Percentiles rank a stretch among this genome's conserved stretches.
Conservation (phyloP, 768 basidiomycete species). For the Lenzites betulinus region DNA sequence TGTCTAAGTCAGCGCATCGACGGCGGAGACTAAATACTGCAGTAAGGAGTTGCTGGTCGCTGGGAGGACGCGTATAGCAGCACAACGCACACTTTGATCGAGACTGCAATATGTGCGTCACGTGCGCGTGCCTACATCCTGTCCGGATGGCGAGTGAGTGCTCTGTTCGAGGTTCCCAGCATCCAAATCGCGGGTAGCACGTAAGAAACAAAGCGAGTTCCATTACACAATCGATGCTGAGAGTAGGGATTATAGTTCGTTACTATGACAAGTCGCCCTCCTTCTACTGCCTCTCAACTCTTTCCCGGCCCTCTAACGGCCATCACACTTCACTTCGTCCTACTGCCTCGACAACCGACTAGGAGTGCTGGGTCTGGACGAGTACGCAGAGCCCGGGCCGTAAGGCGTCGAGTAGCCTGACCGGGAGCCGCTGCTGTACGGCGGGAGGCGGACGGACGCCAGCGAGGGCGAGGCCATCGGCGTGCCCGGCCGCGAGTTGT, state of each 20-base stretch:
- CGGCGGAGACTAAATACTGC: not conserved
- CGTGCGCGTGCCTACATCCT: not conserved
- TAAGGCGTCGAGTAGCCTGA: slow-evolving; percentile 64
- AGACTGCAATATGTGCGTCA: not conserved
- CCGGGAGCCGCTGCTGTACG: slow-evolving; percentile 35
- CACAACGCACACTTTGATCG: slow-evolving; percentile 1
- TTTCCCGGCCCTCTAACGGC: not conserved
- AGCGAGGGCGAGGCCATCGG: slow-evolving; percentile 57
- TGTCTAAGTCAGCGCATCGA: slow-evolving; percentile 9
- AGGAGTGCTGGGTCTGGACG: slow-evolving; percentile 66
- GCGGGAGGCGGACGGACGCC: slow-evolving; percentile 38
- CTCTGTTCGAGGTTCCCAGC: not conserved
- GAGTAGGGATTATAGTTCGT: slow-evolving; percentile 10
- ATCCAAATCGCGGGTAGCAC: not conserved
- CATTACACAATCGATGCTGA: slow-evolving; percentile 7
- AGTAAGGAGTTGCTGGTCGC: not conserved
- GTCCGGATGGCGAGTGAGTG: too few relatives aligned
- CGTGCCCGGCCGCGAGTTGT: slow-evolving; percentile 67
- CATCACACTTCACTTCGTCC: not conserved
- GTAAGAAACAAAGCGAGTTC: not conserved
- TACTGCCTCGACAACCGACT: slow-evolving; percentile 41
- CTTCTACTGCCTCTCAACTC: not conserved
- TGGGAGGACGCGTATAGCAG: slow-evolving; percentile 1
- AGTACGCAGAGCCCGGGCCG: slow-evolving; percentile 42
- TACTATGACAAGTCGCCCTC: slow-evolving; percentile 7